Conservation (phyloP, 352 stramenopile species). For the Pythium guiyangense region DNA sequence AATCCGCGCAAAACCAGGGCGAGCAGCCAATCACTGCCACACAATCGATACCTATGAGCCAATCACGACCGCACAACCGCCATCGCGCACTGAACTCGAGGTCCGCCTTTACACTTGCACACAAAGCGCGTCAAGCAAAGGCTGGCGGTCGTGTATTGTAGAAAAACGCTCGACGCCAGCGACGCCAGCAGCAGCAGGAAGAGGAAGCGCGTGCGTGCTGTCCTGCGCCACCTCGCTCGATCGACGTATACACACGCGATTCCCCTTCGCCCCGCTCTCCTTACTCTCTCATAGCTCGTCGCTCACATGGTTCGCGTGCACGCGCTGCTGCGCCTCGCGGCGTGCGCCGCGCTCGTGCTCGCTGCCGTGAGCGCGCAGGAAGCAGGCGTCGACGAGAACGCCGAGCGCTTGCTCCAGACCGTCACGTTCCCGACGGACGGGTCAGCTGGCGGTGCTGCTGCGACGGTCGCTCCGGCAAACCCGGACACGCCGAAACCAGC, state of each 20-base stretch:
- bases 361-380: conserved; percentile 8
- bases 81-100: background rate
- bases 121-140: no score
- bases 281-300: background rate
- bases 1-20: no score
- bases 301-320: conserved; percentile 3
- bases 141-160: no score
- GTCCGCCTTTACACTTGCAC: no score
- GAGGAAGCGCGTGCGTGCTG: no score
- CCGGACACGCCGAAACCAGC: background rate
- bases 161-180: no score
- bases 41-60: no score
- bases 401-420: conserved; percentile 4
- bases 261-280: no score
- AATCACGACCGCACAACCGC: background rate
- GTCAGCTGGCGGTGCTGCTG: background rate
- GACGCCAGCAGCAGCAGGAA: no score
- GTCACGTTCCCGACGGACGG: background rate
- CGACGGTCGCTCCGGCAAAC: conserved; percentile 1
- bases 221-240: no score
- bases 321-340: conserved; percentile 3
- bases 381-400: conserved; percentile 6
- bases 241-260: no score
- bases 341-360: conserved; percentile 8
- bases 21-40: no score